Evolutionary conservation across 1,139 yeast genomes (phyloP).

Genomic region (Geotrichum armillariae): DNA sequence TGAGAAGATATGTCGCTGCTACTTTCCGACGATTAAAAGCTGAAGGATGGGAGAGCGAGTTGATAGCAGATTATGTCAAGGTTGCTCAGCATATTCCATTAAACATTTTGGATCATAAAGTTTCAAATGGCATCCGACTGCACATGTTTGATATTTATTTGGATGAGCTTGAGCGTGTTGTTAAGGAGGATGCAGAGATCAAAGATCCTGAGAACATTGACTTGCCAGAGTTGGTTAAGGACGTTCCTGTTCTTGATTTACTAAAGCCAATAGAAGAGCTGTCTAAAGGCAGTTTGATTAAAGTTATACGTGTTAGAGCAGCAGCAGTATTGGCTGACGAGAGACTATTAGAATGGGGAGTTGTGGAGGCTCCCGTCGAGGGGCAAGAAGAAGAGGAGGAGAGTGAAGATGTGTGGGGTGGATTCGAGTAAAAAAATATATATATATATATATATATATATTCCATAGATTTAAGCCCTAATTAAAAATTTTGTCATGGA

Average conservation of each 20-base stretch:
- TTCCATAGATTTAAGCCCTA: no score
- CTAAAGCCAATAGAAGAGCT: conserved; percentile 61
- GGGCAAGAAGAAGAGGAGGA: conserved; percentile 41
- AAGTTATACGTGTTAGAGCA: conserved; percentile 66
- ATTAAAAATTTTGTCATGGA: no score
- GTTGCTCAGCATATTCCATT: conserved; percentile 42
- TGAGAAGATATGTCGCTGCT: conserved; percentile 73
- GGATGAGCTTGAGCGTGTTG: conserved; percentile 76
- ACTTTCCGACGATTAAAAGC: conserved; percentile 56
- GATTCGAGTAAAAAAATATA: conserved; percentile 41
- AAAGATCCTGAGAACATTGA: conserved; percentile 27
- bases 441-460: neutral
- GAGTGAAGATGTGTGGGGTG: conserved; percentile 51
- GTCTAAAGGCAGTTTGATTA: conserved; percentile 51
- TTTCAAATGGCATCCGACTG: conserved; percentile 77
- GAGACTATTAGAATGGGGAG: conserved; percentile 67
- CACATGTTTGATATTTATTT: conserved; percentile 82
- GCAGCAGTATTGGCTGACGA: conserved; percentile 67
- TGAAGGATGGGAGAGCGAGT: conserved; percentile 56
- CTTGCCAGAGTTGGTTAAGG: conserved; percentile 38
- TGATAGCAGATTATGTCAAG: conserved; percentile 50
- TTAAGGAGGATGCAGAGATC: conserved; percentile 44
- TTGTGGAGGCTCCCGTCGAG: conserved; percentile 40
- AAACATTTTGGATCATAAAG: conserved; percentile 42
- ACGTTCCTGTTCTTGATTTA: conserved; percentile 56